Evolutionary conservation across 768 basidiomycete genomes (phyloP).

Genomic region (Mycena haematopus): DNA sequence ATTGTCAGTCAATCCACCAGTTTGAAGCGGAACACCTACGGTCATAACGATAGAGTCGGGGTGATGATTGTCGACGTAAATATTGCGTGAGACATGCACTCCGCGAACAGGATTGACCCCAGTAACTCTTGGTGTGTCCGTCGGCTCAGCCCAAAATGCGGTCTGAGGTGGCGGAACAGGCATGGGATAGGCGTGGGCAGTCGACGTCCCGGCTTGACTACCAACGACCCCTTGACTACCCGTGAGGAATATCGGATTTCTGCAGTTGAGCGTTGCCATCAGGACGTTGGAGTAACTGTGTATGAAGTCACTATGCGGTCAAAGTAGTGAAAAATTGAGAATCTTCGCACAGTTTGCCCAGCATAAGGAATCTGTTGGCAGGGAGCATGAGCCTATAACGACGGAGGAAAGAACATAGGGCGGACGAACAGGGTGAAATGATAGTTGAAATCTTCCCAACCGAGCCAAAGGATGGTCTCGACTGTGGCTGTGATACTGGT

Average conservation of each 20-base stretch:
- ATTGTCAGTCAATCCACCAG: not conserved
- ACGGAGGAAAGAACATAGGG: not conserved
- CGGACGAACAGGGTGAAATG: not conserved
- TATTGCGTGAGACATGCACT: not conserved
- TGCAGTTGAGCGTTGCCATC: conserved; percentile 12
- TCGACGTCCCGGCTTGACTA: not conserved
- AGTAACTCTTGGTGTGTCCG: not conserved
- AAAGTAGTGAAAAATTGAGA: not conserved
- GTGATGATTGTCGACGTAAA: not conserved
- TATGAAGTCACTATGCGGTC: too few species aligned
- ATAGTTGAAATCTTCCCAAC: not conserved
- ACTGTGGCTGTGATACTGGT: conserved; percentile 1
- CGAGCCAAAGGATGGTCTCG: conserved; percentile 8
- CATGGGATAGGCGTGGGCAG: not conserved
- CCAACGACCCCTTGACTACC: not conserved
- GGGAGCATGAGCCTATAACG: not conserved
- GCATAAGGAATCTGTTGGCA: not conserved
- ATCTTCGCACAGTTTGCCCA: not conserved
- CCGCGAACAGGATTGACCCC: not conserved
- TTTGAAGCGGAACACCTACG: not conserved
- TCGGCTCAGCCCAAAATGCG: conserved; percentile 10
- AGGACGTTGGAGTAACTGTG: not conserved
- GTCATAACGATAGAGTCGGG: conserved; percentile 7
- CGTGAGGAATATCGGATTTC: conserved; percentile 1
- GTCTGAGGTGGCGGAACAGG: not conserved